A percentile compares a stretch with the other conserved stretches of the same genome.
phyloP scores from a whole-genome alignment of 2,329 filamentous ascomycete species.

The Ascochyta viciae-villosae region DNA sequence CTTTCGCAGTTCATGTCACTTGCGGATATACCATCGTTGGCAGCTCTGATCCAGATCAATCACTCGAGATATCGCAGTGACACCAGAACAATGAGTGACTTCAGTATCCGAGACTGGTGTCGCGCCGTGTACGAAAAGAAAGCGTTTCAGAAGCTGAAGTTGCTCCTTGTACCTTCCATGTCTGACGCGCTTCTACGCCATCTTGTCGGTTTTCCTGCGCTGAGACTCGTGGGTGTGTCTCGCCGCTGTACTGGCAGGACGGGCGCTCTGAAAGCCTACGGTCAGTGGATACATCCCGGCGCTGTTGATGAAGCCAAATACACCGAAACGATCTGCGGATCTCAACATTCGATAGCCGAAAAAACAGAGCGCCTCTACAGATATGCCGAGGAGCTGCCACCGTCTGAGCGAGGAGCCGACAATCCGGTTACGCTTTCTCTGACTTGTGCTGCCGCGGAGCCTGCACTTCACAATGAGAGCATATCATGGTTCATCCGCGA shows the following conservation, averaged over 20 bases:
- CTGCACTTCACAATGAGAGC: not conserved
- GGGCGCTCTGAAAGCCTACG: no score
- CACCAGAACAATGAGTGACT: no score
- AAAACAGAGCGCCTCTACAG: not conserved
- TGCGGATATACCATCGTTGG: not conserved
- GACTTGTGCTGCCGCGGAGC: not conserved
- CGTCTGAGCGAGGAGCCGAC: not conserved
- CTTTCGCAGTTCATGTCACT: slow-evolving; percentile 3
- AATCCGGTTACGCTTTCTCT: not conserved
- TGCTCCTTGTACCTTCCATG: not conserved
- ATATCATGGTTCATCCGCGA: slow-evolving; percentile 1
- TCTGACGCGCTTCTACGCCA: not conserved
- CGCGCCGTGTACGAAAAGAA: slow-evolving; percentile 5
- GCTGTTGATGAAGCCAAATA: not conserved
- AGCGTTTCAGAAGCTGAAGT: not conserved
- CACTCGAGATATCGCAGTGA: not conserved
- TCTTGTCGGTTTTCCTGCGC: not conserved
- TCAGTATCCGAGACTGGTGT: slow-evolving; percentile 1
- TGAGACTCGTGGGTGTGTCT: not conserved
- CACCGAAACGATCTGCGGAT: not conserved
- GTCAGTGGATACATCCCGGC: not conserved
- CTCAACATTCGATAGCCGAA: not conserved
- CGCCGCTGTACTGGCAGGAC: not conserved
- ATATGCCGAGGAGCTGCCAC: not conserved
- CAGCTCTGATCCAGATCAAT: not conserved